These are phyloP conservation scores for Tulasnella sp. DNA, from an alignment of 768 basidiomycete genomes.

Conservation along the genomic window DNA sequence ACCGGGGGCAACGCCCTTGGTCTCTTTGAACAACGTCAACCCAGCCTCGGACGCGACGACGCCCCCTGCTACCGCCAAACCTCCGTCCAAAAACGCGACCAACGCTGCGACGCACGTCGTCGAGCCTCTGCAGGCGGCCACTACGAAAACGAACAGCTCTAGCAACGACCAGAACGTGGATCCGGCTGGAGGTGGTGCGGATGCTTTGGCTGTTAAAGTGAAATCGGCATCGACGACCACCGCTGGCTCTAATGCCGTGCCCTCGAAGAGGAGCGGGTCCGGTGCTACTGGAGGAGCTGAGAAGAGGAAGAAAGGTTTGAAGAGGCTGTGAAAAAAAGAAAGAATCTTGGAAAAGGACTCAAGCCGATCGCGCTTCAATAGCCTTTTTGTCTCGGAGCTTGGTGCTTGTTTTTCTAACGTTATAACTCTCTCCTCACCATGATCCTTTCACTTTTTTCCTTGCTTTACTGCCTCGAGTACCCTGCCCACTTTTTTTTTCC, in stretches of 20 bases:
- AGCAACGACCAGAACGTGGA: constrained; percentile 63
- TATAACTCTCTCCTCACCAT: no score
- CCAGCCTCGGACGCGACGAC: constrained; percentile 35
- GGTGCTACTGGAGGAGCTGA: constrained; percentile 38
- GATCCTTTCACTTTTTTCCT: no score
- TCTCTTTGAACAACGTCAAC: constrained; percentile 33
- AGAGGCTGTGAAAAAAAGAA: constrained; percentile 45
- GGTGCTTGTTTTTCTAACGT: neutral
- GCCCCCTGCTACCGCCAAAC: constrained; percentile 23
- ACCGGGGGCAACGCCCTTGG: constrained; percentile 34
- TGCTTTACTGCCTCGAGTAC: no score
- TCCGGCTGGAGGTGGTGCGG: constrained; percentile 46
- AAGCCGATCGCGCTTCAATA: neutral
- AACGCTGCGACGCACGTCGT: neutral
- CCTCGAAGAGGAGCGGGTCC: constrained; percentile 26
- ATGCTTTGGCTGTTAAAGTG: constrained; percentile 22
- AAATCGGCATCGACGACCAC: constrained; percentile 1
- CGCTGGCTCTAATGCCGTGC: constrained; percentile 29
- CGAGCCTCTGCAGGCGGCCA: constrained; percentile 25
- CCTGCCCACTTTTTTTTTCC: no score
- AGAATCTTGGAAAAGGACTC: neutral
- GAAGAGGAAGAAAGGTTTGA: constrained; percentile 85
- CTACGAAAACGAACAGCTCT: constrained; percentile 22
- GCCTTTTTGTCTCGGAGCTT: neutral
- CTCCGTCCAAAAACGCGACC: constrained; percentile 19